Evolutionary conservation across 140 eudicot genomes (phyloP).

Genomic region (Senecio squalidus): DNA sequence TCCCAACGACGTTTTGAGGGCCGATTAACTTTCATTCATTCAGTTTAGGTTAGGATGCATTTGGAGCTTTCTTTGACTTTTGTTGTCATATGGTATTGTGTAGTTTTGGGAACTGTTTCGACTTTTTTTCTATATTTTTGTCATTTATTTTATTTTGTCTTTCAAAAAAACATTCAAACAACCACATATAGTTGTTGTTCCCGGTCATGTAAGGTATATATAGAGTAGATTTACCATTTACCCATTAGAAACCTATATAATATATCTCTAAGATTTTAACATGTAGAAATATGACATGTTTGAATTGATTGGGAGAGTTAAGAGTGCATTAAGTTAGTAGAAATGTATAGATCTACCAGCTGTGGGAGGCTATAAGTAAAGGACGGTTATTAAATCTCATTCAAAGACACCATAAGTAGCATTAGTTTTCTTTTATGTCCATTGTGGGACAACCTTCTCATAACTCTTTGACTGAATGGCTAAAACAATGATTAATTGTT

Average conservation of each 20-base stretch:
- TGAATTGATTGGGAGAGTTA: slow-evolving; percentile 1
- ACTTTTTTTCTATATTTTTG: neutral
- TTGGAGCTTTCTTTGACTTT: too few relatives aligned
- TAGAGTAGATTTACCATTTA: too few relatives aligned
- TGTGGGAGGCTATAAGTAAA: slow-evolving; percentile 19
- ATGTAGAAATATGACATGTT: neutral
- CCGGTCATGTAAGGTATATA: too few relatives aligned
- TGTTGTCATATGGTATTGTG: too few relatives aligned
- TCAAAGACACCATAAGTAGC: slow-evolving; percentile 26
- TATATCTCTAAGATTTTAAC: too few relatives aligned
- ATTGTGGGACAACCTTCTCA: slow-evolving; percentile 13
- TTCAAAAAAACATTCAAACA: too few relatives aligned
- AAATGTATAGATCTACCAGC: slow-evolving; percentile 11
- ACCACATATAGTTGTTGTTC: too few relatives aligned
- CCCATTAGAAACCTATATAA: too few relatives aligned
- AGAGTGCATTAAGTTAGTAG: slow-evolving; percentile 22
- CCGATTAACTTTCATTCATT: too few relatives aligned
- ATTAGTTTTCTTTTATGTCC: slow-evolving; percentile 21
- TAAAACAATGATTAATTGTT: slow-evolving; percentile 4
- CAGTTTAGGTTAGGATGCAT: too few relatives aligned
- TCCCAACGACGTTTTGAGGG: too few relatives aligned
- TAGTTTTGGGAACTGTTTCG: neutral
- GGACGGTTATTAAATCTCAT: slow-evolving; percentile 31
- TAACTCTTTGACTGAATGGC: slow-evolving; percentile 18
- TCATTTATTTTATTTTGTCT: neutral